These are phyloP conservation scores for Lobosporangium transversale DNA, from an alignment of 192 early-diverging fungal species.

Conservation along the genomic window DNA sequence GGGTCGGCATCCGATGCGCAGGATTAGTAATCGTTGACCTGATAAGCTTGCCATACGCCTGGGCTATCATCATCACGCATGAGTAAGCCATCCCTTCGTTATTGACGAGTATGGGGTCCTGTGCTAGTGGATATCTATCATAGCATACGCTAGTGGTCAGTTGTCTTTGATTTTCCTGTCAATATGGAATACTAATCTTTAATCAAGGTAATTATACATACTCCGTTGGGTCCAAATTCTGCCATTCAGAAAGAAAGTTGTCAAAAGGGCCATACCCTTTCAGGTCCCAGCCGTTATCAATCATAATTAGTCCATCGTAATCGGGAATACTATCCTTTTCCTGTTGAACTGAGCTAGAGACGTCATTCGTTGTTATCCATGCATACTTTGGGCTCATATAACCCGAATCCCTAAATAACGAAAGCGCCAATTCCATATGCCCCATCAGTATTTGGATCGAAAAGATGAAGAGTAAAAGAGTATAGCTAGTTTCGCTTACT, in stretches of 20 bases:
- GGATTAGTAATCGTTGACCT: not conserved
- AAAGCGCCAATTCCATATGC: not conserved
- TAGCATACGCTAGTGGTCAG: not conserved
- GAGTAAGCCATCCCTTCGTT: constrained; percentile 61
- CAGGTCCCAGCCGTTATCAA: constrained; percentile 55
- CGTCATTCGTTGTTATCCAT: constrained; percentile 25
- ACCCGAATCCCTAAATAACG: constrained; percentile 21
- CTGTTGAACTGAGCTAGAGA: constrained; percentile 1
- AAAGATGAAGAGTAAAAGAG: too few relatives aligned
- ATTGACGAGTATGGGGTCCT: constrained; percentile 33
- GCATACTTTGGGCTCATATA: constrained; percentile 21
- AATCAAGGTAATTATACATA: constrained; percentile 17
- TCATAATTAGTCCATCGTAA: constrained; percentile 52
- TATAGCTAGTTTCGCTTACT: too few relatives aligned
- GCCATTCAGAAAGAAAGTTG: constrained; percentile 51
- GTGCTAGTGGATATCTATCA: constrained; percentile 54
- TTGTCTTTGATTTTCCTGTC: not conserved
- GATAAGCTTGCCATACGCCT: constrained; percentile 41
- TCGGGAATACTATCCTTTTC: not conserved
- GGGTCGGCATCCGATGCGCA: not conserved
- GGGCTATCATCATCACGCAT: constrained; percentile 59
- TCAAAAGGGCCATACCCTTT: constrained; percentile 57
- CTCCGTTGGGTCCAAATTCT: constrained; percentile 39
- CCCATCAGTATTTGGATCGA: too few relatives aligned
- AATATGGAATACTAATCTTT: not conserved